phyloP scores from a whole-genome alignment of 2,329 filamentous ascomycete species.

The Microdochium bolleyi region DNA sequence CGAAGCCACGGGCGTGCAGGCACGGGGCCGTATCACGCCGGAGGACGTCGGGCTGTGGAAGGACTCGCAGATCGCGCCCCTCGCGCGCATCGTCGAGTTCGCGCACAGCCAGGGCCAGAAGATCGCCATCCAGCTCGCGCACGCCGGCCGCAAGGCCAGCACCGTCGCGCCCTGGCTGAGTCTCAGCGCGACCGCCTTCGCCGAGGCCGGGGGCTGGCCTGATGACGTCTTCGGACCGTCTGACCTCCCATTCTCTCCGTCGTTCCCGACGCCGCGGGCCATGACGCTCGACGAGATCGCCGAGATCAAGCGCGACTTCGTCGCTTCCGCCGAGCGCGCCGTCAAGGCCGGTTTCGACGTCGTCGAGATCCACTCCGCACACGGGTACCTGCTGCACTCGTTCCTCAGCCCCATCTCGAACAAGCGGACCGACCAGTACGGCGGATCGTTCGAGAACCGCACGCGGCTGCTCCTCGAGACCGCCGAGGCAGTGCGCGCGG shows the following conservation, averaged over 20 bases:
- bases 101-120: constrained; percentile 48
- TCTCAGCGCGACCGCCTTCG: constrained; percentile 12
- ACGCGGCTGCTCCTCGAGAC: constrained; percentile 60
- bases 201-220: constrained; percentile 27
- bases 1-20: constrained; percentile 60
- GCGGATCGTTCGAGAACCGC: constrained; percentile 65
- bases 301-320: constrained; percentile 24
- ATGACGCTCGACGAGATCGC: constrained; percentile 38
- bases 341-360: constrained; percentile 50
- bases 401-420: constrained; percentile 69
- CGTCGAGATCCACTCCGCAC: constrained; percentile 68
- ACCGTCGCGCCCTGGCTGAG: constrained; percentile 24
- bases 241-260: constrained; percentile 46
- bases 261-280: constrained; percentile 45
- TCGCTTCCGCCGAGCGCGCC: constrained; percentile 22
- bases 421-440: constrained; percentile 58
- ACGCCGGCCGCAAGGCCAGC: constrained; percentile 45
- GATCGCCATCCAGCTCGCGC: constrained; percentile 63
- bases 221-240: constrained; percentile 39
- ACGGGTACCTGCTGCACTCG: constrained; percentile 66
- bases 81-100: constrained; percentile 27
- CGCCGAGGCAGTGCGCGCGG: constrained; percentile 50
- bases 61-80: constrained; percentile 55
- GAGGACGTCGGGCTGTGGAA: constrained; percentile 63
- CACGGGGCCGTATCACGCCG: constrained; percentile 66